A percentile compares a stretch with the other conserved stretches of the same genome.
phyloP scores from a whole-genome alignment of 2,329 filamentous ascomycete genomes.

The Exutisphaerella laricina region DNA sequence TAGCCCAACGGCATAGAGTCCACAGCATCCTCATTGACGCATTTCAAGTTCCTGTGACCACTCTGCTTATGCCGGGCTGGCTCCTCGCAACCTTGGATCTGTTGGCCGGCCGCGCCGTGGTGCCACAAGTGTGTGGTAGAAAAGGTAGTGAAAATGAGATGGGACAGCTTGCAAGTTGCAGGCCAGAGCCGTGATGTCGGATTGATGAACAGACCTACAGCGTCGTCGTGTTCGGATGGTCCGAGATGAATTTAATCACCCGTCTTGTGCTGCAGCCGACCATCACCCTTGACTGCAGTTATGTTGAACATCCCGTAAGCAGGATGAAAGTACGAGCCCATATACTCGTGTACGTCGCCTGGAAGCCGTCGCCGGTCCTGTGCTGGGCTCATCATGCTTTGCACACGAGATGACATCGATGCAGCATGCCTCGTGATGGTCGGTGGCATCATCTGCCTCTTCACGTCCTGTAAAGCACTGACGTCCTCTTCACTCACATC shows the following conservation, averaged over 20 bases:
- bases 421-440: not conserved
- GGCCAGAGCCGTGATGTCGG: conserved; percentile 2
- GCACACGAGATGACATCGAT: not conserved
- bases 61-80: too few species aligned
- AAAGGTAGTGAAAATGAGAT: conserved; percentile 7
- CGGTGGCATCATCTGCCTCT: not conserved
- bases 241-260: not conserved
- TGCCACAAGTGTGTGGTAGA: too few species aligned
- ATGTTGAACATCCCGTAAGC: conserved; percentile 12
- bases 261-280: too few species aligned
- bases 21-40: conserved; percentile 3
- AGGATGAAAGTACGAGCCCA: conserved; percentile 9
- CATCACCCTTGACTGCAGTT: too few species aligned
- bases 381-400: not conserved
- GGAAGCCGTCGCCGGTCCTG: conserved; percentile 7
- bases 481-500: not conserved
- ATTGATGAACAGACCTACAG: not conserved
- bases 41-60: too few species aligned
- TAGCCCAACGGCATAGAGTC: too few species aligned
- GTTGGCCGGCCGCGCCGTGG: too few species aligned
- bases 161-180: not conserved
- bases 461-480: not conserved
- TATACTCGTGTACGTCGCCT: conserved; percentile 3
- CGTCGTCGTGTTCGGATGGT: not conserved
- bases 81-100: too few species aligned